Evolutionary conservation across 345 rosid genomes (phyloP).

Genomic region (Barbarea vulgaris): DNA sequence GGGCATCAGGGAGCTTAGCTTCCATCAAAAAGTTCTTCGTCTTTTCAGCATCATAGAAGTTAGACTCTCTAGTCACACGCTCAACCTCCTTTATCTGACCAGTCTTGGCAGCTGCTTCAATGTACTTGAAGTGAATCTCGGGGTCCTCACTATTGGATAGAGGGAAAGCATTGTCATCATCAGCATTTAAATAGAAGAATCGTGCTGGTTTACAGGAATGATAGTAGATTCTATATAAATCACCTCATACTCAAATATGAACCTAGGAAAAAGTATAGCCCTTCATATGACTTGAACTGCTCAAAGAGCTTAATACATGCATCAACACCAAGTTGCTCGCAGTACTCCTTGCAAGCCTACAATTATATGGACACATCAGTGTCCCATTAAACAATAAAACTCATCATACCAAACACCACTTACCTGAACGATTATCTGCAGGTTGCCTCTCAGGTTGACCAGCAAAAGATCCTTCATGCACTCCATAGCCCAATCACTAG

Average conservation of each 20-base stretch:
- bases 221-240: conserved; percentile 13
- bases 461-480: conserved; percentile 99
- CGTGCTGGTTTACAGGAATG: conserved; percentile 26
- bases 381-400: background rate
- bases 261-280: conserved; percentile 95
- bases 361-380: conserved; percentile 35
- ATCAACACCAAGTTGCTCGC: conserved; percentile 96
- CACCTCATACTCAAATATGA: conserved; percentile 97
- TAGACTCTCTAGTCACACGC: conserved; percentile 98
- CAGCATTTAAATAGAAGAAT: conserved; percentile 13
- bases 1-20: conserved; percentile 99
- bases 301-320: conserved; percentile 93
- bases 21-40: conserved; percentile 97
- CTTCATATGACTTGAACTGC: conserved; percentile 98
- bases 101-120: conserved; percentile 97
- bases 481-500: conserved; percentile 98
- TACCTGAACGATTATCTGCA: conserved; percentile 99
- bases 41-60: conserved; percentile 94
- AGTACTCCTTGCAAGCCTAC: conserved; percentile 97
- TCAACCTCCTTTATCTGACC: conserved; percentile 98
- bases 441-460: conserved; percentile 91
- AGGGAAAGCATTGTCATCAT: conserved; percentile 18
- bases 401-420: conserved; percentile 24
- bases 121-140: conserved; percentile 96
- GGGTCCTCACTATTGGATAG: conserved; percentile 86